Conservation (phyloP, 768 basidiomycete genomes). For the Pulveroboletus frians region DNA sequence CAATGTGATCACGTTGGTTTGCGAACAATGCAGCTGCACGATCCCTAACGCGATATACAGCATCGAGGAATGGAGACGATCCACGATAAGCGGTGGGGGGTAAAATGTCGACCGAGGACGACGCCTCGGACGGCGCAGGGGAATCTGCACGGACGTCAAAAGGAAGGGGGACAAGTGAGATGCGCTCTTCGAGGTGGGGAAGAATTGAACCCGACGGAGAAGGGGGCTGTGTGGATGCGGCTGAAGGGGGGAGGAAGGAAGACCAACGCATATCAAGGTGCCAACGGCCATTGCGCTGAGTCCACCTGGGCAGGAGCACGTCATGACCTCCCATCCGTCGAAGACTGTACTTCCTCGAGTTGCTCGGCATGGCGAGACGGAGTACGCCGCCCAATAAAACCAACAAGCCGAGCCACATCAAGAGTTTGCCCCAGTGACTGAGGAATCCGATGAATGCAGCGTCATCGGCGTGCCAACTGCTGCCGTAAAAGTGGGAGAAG, state of each 20-base stretch:
- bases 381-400: slow-evolving; percentile 67
- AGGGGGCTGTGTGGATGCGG: slow-evolving; percentile 36
- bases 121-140: slow-evolving; percentile 47
- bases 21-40: slow-evolving; percentile 46
- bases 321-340: slow-evolving; percentile 70
- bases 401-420: slow-evolving; percentile 81
- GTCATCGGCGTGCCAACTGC: slow-evolving; percentile 97
- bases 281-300: slow-evolving; percentile 66
- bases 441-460: slow-evolving; percentile 96
- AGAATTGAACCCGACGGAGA: slow-evolving; percentile 46
- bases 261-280: slow-evolving; percentile 63
- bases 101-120: slow-evolving; percentile 40
- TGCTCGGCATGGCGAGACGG: slow-evolving; percentile 50
- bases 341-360: slow-evolving; percentile 55
- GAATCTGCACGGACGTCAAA: slow-evolving; percentile 56
- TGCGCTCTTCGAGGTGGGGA: slow-evolving; percentile 46
- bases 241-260: slow-evolving; percentile 42
- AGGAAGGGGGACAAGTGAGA: slow-evolving; percentile 56
- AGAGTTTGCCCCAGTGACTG: slow-evolving; percentile 76
- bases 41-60: slow-evolving; percentile 52
- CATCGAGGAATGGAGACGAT: slow-evolving; percentile 43
- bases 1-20: slow-evolving; percentile 32
- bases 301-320: slow-evolving; percentile 71
- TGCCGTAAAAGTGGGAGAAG: slow-evolving; percentile 97
- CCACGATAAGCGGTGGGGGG: slow-evolving; percentile 35